Base-by-base conservation (phyloP, 768 basidiomycete genomes). In the Podaxis pistillaris region DNA sequence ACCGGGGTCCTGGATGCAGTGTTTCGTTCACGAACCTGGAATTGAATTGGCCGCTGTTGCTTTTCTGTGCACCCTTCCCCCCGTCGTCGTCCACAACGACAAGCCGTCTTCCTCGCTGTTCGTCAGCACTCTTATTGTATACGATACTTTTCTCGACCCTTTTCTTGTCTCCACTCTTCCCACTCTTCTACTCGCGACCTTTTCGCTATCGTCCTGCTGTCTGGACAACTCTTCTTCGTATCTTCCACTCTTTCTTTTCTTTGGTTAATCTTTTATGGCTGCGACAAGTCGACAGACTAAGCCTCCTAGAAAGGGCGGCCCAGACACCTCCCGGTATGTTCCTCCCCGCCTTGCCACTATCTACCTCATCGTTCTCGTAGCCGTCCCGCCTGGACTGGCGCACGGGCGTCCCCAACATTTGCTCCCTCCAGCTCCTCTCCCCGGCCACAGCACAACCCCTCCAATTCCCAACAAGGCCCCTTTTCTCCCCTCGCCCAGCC, bases 361-460 rank as follows among this genome's bases (percentile, higher is more conserved):
- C 38, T 28, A 53, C 40, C 66, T 61, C 56, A 60, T 47, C 50
- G 22, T 51, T n/a, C 44, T 65, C 75, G 72, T 62, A 76, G 78
- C 64, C 65, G 73, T 47, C 66, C 80, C 65, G 88, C 90, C 30
- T 93, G 90, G 91, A 74, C 83, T 67, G 84, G 83, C 58, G 74
- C 87, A 58, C 86, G 90, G 61, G 79, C 86, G 60, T 89, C 90
- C 56, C 86, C 89, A 17, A 88, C 88, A 2, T 91, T 86, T 74
- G 87, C 88, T 63, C 82, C 89, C 1, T 75, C 81, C 40, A 73
- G 66, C 64, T 74, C 68, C 64, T 69, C 77, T 36, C 73, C 76
- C 56, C 76, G 78, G 46, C 71, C 78, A 28, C 74, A 76, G 51
- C 71, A 68, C 66, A 54, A 68, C 56, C 64, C 73, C 67, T 59